Conservation (phyloP, 768 basidiomycete species). For the Tricholoma saponaceum region DNA sequence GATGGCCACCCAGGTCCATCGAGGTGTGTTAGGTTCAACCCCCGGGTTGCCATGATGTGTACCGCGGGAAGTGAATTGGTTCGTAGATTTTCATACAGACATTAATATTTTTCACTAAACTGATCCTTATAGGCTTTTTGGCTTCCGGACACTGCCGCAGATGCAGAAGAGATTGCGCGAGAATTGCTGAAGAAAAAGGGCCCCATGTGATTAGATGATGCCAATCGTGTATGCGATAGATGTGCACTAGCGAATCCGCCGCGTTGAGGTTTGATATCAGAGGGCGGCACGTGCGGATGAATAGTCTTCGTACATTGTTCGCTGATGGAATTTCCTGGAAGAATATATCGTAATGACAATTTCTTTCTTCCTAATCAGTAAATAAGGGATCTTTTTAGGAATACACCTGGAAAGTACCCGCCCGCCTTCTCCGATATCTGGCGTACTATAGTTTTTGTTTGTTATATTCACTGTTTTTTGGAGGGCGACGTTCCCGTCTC, state of each 20-base stretch:
- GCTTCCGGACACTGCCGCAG: slow-evolving; percentile 54
- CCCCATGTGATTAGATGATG: background rate
- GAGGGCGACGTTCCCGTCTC: no score
- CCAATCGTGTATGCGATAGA: background rate
- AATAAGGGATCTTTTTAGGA: background rate
- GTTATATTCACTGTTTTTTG: no score
- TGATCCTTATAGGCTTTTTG: slow-evolving; percentile 35
- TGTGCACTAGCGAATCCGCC: background rate
- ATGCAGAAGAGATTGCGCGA: slow-evolving; percentile 67
- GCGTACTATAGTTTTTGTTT: no score
- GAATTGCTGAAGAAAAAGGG: slow-evolving; percentile 59
- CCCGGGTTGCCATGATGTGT: slow-evolving; percentile 83
- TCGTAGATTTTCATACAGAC: slow-evolving; percentile 18
- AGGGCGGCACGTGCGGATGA: background rate
- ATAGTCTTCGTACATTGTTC: background rate
- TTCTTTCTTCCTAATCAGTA: background rate
- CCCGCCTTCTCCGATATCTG: no score
- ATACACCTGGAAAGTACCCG: no score
- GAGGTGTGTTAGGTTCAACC: slow-evolving; percentile 88
- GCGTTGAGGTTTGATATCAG: background rate
- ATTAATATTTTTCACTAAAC: slow-evolving; percentile 1
- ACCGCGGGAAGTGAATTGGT: slow-evolving; percentile 84
- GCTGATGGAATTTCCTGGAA: background rate
- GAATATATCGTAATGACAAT: background rate
- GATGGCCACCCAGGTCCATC: slow-evolving; percentile 84